These are phyloP conservation scores for Blastobotrys persicus DNA, from an alignment of 1,139 yeast species.

Conservation along the genomic window DNA sequence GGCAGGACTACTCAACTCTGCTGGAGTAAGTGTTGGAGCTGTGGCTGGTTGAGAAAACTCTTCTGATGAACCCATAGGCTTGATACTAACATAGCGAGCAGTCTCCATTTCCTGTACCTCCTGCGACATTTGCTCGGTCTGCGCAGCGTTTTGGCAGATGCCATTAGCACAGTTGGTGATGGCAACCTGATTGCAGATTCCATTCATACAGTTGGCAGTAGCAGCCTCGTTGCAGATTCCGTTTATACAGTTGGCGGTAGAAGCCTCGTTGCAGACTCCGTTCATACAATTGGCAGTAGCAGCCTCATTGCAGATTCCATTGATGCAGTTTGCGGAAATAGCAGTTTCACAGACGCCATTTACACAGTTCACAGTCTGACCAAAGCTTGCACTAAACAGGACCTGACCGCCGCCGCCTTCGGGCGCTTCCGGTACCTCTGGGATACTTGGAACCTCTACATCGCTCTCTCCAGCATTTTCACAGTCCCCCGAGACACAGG, in stretches of 20 bases:
- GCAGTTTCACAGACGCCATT: neutral
- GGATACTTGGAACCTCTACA: neutral
- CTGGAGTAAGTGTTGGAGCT: neutral
- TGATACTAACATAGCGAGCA: neutral
- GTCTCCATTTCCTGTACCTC: neutral
- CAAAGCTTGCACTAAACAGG: slow-evolving; percentile 4
- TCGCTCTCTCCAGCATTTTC: neutral
- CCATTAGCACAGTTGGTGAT: too few relatives aligned
- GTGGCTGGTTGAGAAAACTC: neutral
- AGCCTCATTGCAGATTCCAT: too few relatives aligned
- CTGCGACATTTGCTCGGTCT: neutral
- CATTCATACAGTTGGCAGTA: too few relatives aligned
- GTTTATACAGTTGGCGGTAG: too few relatives aligned
- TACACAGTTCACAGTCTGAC: neutral
- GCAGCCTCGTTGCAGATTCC: neutral
- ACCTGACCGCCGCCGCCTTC: neutral
- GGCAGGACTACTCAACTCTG: neutral
- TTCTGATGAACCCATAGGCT: neutral
- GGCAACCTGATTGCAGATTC: too few relatives aligned
- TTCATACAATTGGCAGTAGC: too few relatives aligned
- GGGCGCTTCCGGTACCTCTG: neutral
- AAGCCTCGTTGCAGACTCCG: neutral
- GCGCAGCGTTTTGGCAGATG: too few relatives aligned
- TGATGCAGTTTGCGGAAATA: too few relatives aligned
- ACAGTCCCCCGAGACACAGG: neutral